phyloP scores from a whole-genome alignment of 371 early-diverging fungal species.

The Chytridium lagenaria region DNA sequence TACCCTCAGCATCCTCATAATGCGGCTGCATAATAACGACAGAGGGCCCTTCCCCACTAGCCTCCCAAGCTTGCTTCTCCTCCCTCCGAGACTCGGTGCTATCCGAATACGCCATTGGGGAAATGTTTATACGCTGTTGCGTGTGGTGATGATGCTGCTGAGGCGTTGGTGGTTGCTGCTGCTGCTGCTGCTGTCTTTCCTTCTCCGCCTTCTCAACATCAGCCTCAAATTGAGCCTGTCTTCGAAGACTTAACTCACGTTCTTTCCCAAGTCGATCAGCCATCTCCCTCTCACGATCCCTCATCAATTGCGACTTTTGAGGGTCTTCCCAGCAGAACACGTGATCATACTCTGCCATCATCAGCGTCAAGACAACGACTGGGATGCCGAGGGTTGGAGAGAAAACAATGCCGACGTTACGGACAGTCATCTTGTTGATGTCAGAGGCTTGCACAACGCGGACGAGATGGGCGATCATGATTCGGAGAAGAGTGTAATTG shows the following conservation, averaged over 20 bases:
- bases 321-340: slow-evolving; percentile 66
- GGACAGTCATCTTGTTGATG: slow-evolving; percentile 91
- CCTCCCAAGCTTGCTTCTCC: neutral
- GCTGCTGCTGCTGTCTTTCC: slow-evolving; percentile 7
- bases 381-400: slow-evolving; percentile 93
- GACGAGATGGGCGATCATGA: slow-evolving; percentile 86
- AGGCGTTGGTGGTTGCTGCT: neutral
- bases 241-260: neutral
- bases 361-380: slow-evolving; percentile 83
- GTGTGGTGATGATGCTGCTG: neutral
- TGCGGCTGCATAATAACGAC: neutral
- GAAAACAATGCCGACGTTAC: slow-evolving; percentile 94
- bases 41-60: slow-evolving; percentile 15
- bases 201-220: slow-evolving; percentile 14
- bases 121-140: too few relatives aligned
- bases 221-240: neutral
- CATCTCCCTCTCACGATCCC: slow-evolving; percentile 27
- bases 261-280: slow-evolving; percentile 16
- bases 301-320: slow-evolving; percentile 13
- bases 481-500: slow-evolving; percentile 89
- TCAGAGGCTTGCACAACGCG: slow-evolving; percentile 81
- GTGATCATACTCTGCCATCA: slow-evolving; percentile 86
- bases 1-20: neutral
- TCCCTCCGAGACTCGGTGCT: neutral
- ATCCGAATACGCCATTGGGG: too few relatives aligned